phyloP scores from a whole-genome alignment of 2,329 filamentous ascomycete genomes.

The Byssothecium circinans region DNA sequence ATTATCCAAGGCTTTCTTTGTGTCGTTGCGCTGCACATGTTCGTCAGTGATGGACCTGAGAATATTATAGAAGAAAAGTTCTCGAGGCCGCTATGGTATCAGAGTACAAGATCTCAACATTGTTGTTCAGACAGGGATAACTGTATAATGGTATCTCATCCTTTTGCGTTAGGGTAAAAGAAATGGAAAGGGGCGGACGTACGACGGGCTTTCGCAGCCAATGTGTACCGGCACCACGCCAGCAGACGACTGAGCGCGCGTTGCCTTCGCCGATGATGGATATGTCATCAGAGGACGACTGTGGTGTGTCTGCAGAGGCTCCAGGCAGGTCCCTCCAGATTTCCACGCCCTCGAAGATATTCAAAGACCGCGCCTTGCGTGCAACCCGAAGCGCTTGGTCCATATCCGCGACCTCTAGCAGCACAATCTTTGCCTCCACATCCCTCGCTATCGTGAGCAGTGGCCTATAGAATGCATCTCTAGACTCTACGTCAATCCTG shows the following conservation, averaged over 20 bases:
- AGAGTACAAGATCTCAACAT: slow-evolving; percentile 82
- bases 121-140: slow-evolving; percentile 84
- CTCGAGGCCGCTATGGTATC: slow-evolving; percentile 63
- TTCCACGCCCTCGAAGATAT: slow-evolving; percentile 53
- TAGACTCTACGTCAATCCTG: slow-evolving; percentile 26
- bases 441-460: slow-evolving; percentile 59
- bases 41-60: too few species aligned
- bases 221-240: slow-evolving; percentile 32
- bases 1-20: too few species aligned
- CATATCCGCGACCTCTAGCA: slow-evolving; percentile 73
- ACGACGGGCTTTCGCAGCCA: slow-evolving; percentile 56
- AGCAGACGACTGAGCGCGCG: slow-evolving; percentile 49
- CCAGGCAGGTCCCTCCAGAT: slow-evolving; percentile 69
- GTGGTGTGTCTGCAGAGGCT: background rate
- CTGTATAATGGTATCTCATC: slow-evolving; percentile 71
- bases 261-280: slow-evolving; percentile 44
- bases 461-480: slow-evolving; percentile 68
- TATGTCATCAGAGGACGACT: slow-evolving; percentile 18
- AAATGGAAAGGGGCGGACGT: slow-evolving; percentile 54
- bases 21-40: too few species aligned
- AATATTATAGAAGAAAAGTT: too few species aligned
- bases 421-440: slow-evolving; percentile 57
- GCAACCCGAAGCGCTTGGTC: slow-evolving; percentile 68
- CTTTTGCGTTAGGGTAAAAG: slow-evolving; percentile 51
- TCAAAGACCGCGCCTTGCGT: slow-evolving; percentile 40